Evolutionary conservation across 805 yeast genomes (phyloP), one percentile per base, ranked within the genome.

Genomic region (Zygosaccharomyces lentus): DNA sequence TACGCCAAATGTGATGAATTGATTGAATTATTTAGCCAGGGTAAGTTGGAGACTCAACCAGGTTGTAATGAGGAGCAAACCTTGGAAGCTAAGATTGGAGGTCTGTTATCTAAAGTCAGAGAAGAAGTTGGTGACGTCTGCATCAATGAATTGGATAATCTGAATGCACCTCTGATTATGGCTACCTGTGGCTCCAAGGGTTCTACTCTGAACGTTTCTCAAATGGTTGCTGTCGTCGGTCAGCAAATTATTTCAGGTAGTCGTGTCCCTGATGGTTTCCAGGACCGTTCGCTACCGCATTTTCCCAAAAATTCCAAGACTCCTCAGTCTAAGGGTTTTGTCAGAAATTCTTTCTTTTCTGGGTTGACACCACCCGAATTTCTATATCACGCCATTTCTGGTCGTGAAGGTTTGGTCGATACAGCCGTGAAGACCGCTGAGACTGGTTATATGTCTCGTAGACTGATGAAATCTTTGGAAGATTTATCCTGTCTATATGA

Each of bases 261-360:
- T 65, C 95, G 99, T 78, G 99, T 93, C 51, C 98, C 99, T 19
- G 96, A 93, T 75, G 99, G 99, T n/a, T 93, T 93, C 77, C 98
- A 93, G 68, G 98, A 93, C 70, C 82, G 99, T 69, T 88, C 99
- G 0, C 72, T 93, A 56, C 99, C 99, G 9, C 99, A 93, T 70
- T 93, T 93, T 73, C 81, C 87, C 39, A 93, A 95, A 69, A 86
- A 86, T 67, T 90, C 98, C 54, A 90, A 91, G 66, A 87, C 97
- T 34, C 99, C 99, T 1, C 96, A 91, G 54, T 87, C 96, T 6
- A 93, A 93, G 69, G 99, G 99, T 61, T 93, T 93, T 61, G 99
- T 93, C 19, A 77, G 96, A 67, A 91, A 95, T 66, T 91, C 98
- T 12, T 93, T 93, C 73, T 93, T 75, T 63, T 80, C 95, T 27